These are phyloP conservation scores for Monosiga brevicollis DNA, from an alignment of 78 protist species.

Conservation along the genomic window DNA sequence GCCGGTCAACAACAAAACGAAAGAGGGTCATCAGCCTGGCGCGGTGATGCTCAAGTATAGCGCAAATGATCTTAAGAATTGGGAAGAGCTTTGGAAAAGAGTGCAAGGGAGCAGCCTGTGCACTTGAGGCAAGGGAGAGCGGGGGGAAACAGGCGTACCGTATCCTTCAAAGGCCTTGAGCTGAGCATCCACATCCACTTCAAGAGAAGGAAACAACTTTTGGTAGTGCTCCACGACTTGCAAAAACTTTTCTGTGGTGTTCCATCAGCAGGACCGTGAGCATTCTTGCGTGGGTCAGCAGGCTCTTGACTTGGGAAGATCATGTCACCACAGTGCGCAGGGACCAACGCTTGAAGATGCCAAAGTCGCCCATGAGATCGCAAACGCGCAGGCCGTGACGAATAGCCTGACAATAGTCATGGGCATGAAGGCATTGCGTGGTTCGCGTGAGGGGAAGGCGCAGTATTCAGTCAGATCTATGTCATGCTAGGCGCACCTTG, in stretches of 20 bases:
- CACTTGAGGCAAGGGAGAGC: background rate
- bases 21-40: background rate
- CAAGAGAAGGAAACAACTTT: slow-evolving; percentile 1
- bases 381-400: slow-evolving; percentile 68
- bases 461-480: too few relatives aligned
- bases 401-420: slow-evolving; percentile 7
- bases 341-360: slow-evolving; percentile 29
- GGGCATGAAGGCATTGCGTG: too few relatives aligned
- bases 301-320: too few relatives aligned
- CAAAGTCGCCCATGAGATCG: slow-evolving; percentile 51
- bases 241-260: too few relatives aligned
- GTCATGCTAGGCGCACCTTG: too few relatives aligned
- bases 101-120: background rate
- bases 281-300: too few relatives aligned
- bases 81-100: too few relatives aligned
- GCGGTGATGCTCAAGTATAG: too few relatives aligned
- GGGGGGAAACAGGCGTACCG: background rate
- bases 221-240: too few relatives aligned
- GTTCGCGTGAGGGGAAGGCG: too few relatives aligned
- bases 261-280: too few relatives aligned
- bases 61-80: too few relatives aligned
- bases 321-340: slow-evolving; percentile 20
- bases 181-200: slow-evolving; percentile 63
- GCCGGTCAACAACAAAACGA: background rate
- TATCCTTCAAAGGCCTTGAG: slow-evolving; percentile 35